Evolutionary conservation across 139 green algal species (phyloP).

Genomic region (Chlamydomonas urium): DNA sequence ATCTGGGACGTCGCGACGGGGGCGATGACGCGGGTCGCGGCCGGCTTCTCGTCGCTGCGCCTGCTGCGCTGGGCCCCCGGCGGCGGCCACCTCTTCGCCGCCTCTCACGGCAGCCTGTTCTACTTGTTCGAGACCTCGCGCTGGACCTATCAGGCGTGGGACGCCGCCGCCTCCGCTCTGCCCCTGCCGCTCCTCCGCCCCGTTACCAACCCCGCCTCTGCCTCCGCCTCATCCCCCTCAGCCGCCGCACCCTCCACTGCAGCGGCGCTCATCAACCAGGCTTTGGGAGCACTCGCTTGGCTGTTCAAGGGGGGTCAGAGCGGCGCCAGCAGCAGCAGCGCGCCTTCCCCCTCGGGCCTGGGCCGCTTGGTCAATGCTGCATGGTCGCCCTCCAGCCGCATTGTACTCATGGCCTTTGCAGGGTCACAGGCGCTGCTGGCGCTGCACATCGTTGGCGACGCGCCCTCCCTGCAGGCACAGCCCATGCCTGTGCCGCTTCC

Average conservation of each 20-base stretch:
- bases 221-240: too few species aligned
- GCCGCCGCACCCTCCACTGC: too few species aligned
- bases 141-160: slow-evolving; percentile 22
- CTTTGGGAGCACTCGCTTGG: too few species aligned
- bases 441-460: neutral
- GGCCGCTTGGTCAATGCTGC: neutral
- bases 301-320: too few species aligned
- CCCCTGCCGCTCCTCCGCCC: neutral
- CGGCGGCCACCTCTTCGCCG: slow-evolving; percentile 41
- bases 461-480: slow-evolving; percentile 14
- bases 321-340: too few species aligned
- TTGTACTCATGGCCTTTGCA: neutral
- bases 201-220: too few species aligned
- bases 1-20: slow-evolving; percentile 48
- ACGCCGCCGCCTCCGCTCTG: slow-evolving; percentile 5
- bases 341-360: too few species aligned
- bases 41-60: slow-evolving; percentile 23
- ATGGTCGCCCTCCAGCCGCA: neutral
- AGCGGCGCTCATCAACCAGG: too few species aligned
- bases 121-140: slow-evolving; percentile 31
- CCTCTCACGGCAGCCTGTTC: slow-evolving; percentile 13
- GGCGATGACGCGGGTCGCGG: neutral
- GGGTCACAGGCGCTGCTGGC: neutral
- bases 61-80: slow-evolving; percentile 49
- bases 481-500: slow-evolving; percentile 31